Evolutionary conservation across 345 rosid genomes (phyloP).

Genomic region (Diplotaxis tenuifolia): DNA sequence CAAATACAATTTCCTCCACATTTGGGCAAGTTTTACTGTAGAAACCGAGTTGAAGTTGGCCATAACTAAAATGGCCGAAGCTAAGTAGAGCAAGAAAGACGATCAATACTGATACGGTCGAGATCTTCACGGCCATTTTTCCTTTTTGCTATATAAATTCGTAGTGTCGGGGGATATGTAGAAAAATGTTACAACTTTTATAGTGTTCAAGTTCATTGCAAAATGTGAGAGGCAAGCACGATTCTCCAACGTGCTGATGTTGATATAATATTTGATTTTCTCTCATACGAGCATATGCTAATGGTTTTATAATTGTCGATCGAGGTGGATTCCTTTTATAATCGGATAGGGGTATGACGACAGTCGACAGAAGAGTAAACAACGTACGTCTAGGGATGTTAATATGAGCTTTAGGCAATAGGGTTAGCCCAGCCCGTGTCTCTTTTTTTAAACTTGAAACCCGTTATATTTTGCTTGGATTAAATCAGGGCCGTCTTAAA

Average conservation of each 20-base stretch:
- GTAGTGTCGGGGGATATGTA: too few relatives aligned
- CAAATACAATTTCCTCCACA: constrained; percentile 43
- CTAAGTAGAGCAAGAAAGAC: constrained; percentile 34
- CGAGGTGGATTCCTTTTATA: not conserved
- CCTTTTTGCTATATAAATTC: not conserved
- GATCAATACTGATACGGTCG: constrained; percentile 26
- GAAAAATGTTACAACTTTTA: too few relatives aligned
- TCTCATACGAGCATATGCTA: not conserved
- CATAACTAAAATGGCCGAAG: constrained; percentile 40
- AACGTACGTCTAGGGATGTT: too few relatives aligned
- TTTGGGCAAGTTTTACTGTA: constrained; percentile 37
- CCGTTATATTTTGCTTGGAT: too few relatives aligned
- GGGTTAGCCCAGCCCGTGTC: too few relatives aligned
- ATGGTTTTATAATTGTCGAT: not conserved
- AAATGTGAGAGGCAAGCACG: constrained; percentile 31
- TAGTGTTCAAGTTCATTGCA: too few relatives aligned
- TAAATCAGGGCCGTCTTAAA: too few relatives aligned
- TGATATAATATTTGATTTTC: constrained; percentile 15
- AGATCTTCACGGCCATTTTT: constrained; percentile 25
- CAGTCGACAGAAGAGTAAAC: not conserved
- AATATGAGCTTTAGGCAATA: too few relatives aligned
- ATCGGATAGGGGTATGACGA: not conserved
- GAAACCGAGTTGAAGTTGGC: constrained; percentile 39
- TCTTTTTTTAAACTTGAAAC: too few relatives aligned
- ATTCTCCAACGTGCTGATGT: constrained; percentile 24